Base-by-base conservation (phyloP, 495 filamentous ascomycete genomes). In the Aspergillus avenaceus region DNA sequence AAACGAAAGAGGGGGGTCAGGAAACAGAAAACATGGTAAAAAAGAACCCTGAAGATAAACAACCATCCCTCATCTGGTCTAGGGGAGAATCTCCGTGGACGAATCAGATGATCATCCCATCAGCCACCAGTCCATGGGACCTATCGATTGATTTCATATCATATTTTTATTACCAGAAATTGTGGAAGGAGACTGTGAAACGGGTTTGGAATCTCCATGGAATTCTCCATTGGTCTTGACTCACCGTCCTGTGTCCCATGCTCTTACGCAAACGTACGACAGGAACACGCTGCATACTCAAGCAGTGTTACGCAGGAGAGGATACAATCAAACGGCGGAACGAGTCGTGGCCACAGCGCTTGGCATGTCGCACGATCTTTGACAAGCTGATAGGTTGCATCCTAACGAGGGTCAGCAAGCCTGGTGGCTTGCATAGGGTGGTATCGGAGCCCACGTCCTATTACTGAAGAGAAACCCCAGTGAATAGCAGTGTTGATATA, bases 401-500 rank as follows among this genome's bases (percentile, higher is more conserved):
- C 16, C 34, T 7, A 8, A 14, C 34, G 1, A 38, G 16, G 16
- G 34, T 19, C 16, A 38, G 11, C 26, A 16, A 25, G 43, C 13
- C 21, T 14, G 7, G 22, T 26, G 45, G 45, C 31, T 47, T 47
- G 45, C 45, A 47, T 16, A 32, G 22, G 31, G 45, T 47, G 32
- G 45, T 38, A 47, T 47, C 21, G 23, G 14, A n/a, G 18, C 16
- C 34, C 21, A 8, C 7, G 8, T 13, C 21, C 34, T 38, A 38
- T 2, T 8, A 19, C 16, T 21, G 16, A 19, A 38, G 34, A 18
- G 3, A 2, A 3, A 14, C 8, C 6, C 2, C 2, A 21, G 18
- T 18, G 16, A 38, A 38, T 38, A 18, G 34, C 16, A 8, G 18
- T 34, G 31, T 14, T 14, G n/a, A n/a, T n/a, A n/a, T 34, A 34